Percentiles rank a stretch among this genome's conserved stretches.
These are phyloP conservation scores for Leccinum pellstonianum DNA, from an alignment of 768 basidiomycete species.

Conservation along the genomic window DNA sequence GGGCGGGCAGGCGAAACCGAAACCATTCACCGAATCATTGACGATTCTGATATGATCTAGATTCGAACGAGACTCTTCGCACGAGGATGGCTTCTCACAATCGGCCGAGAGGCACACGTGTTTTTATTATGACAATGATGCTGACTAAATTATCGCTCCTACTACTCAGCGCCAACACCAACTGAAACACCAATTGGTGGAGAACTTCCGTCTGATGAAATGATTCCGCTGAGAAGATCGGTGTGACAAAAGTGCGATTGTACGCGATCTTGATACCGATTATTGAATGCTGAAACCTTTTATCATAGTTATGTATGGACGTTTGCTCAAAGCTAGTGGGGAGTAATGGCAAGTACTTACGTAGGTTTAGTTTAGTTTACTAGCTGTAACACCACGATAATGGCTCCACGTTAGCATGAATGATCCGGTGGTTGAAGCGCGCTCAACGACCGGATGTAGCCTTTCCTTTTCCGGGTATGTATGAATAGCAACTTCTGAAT, in stretches of 20 bases:
- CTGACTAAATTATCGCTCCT: not conserved
- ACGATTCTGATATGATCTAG: not conserved
- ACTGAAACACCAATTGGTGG: not conserved
- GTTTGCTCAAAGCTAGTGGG: too few relatives aligned
- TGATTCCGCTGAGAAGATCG: not conserved
- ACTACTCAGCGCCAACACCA: not conserved
- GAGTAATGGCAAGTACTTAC: too few relatives aligned
- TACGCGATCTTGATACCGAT: not conserved
- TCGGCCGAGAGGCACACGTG: not conserved
- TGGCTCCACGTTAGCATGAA: too few relatives aligned
- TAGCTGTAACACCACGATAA: too few relatives aligned
- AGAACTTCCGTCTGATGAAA: not conserved
- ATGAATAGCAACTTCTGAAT: not conserved
- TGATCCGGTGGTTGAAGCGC: not conserved
- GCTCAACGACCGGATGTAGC: not conserved
- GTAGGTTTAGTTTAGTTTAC: too few relatives aligned
- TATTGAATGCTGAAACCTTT: not conserved
- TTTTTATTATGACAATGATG: not conserved
- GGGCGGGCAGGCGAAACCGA: not conserved
- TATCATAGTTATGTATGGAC: not conserved
- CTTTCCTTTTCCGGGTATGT: not conserved
- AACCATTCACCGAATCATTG: not conserved
- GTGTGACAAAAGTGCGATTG: not conserved
- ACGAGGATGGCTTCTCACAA: not conserved
- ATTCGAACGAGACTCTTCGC: not conserved